A percentile compares a stretch with the other conserved stretches of the same genome.
phyloP scores from a whole-genome alignment of 768 basidiomycete genomes.

The Hygrocybe coccinea region DNA sequence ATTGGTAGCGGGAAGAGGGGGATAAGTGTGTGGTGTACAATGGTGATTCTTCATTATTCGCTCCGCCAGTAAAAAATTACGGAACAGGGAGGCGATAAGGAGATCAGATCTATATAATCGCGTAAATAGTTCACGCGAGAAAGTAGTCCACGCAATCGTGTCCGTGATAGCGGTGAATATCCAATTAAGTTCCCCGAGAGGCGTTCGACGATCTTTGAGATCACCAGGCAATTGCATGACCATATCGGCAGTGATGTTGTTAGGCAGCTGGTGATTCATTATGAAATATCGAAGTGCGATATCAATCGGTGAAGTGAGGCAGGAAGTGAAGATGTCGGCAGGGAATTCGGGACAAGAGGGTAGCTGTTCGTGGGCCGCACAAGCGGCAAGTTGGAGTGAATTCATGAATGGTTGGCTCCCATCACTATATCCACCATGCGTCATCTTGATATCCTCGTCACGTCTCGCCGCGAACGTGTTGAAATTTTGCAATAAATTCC shows the following conservation, averaged over 20 bases:
- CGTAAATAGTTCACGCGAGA: constrained; percentile 89
- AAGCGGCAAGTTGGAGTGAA: constrained; percentile 93
- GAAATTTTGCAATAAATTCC: constrained; percentile 87
- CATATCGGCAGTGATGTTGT: constrained; percentile 80
- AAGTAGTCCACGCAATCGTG: constrained; percentile 98
- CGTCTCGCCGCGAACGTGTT: constrained; percentile 71
- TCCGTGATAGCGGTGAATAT: constrained; percentile 99
- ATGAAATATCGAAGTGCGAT: constrained; percentile 93
- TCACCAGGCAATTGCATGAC: constrained; percentile 94
- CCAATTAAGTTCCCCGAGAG: constrained; percentile 98
- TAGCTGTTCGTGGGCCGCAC: constrained; percentile 83
- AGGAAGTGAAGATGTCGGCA: constrained; percentile 95
- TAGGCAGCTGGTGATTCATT: constrained; percentile 82
- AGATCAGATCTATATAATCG: constrained; percentile 92
- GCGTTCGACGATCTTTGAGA: constrained; percentile 92
- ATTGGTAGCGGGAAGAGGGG: constrained; percentile 90
- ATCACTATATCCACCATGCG: constrained; percentile 55
- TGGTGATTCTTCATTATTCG: constrained; percentile 97
- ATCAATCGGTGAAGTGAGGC: constrained; percentile 96
- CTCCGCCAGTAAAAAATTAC: constrained; percentile 95
- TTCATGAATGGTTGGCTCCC: constrained; percentile 72
- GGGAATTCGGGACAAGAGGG: constrained; percentile 96
- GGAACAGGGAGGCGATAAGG: constrained; percentile 91
- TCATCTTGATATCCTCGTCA: constrained; percentile 58
- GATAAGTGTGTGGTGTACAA: constrained; percentile 92